Percentiles rank a stretch among this genome's conserved stretches.
These are phyloP conservation scores for Mycena belliarum DNA, from an alignment of 768 basidiomycete species.

Conservation along the genomic window DNA sequence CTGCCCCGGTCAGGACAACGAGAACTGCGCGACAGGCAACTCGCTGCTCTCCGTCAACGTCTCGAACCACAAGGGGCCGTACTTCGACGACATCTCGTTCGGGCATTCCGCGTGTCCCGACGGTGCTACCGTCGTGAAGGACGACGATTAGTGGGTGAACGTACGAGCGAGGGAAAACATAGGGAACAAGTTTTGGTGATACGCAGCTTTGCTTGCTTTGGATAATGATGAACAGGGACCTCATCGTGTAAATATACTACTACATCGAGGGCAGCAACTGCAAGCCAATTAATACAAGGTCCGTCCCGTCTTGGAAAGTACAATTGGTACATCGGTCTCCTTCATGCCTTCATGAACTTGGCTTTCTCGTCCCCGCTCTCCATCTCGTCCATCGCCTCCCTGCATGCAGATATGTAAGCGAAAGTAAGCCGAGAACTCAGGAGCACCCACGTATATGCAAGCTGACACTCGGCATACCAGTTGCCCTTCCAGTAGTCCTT, in stretches of 20 bases:
- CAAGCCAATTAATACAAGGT: not conserved
- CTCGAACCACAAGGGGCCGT: slow-evolving; percentile 29
- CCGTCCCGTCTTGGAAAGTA: not conserved
- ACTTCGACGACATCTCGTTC: slow-evolving; percentile 32
- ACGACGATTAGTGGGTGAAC: not conserved
- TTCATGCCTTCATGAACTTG: not conserved
- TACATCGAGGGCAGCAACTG: not conserved
- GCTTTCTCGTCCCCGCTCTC: slow-evolving; percentile 21
- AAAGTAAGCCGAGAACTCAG: not conserved
- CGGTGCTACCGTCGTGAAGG: not conserved
- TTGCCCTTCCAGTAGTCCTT: slow-evolving; percentile 46
- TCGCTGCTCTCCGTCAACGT: not conserved
- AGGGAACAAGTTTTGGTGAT: not conserved
- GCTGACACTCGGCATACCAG: not conserved
- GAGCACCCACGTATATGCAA: slow-evolving; percentile 11
- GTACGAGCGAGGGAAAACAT: not conserved
- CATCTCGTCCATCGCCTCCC: slow-evolving; percentile 20
- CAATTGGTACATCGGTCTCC: not conserved
- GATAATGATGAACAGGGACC: not conserved
- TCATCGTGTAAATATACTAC: not conserved
- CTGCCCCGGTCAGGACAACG: slow-evolving; percentile 43
- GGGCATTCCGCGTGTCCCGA: slow-evolving; percentile 18
- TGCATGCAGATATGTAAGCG: not conserved
- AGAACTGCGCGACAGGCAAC: slow-evolving; percentile 8
- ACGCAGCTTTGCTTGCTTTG: not conserved